phyloP scores from a whole-genome alignment of 1,139 yeast species.

The Kurtzmaniella quercitrusa region DNA sequence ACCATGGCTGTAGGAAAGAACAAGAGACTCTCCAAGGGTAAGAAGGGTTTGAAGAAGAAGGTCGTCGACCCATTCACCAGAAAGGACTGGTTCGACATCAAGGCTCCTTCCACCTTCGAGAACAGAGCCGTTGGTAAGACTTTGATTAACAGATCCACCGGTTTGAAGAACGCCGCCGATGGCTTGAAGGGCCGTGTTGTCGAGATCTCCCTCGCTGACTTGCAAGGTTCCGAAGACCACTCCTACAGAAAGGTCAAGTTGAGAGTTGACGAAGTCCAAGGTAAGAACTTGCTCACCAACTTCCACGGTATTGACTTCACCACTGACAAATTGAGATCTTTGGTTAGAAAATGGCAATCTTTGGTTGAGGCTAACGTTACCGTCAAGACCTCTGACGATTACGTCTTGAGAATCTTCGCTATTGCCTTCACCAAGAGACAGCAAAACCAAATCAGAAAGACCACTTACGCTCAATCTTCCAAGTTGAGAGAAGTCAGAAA shows the following conservation, averaged over 20 bases:
- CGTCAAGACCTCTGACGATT: constrained; percentile 49
- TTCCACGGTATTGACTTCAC: constrained; percentile 52
- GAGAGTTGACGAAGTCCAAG: constrained; percentile 54
- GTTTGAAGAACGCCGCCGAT: constrained; percentile 51
- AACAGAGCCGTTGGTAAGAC: constrained; percentile 52
- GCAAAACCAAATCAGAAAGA: constrained; percentile 48
- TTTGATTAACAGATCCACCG: constrained; percentile 49
- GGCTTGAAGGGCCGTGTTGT: constrained; percentile 52
- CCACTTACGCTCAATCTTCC: constrained; percentile 49
- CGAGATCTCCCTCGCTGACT: constrained; percentile 48
- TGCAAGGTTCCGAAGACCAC: constrained; percentile 52
- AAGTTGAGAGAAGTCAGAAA: constrained; percentile 50
- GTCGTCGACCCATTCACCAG: constrained; percentile 51
- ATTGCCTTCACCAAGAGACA: constrained; percentile 54
- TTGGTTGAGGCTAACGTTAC: constrained; percentile 51
- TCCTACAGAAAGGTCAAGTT: constrained; percentile 49
- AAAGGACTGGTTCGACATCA: constrained; percentile 51
- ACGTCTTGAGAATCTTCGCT: constrained; percentile 48
- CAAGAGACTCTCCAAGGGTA: constrained; percentile 53
- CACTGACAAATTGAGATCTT: constrained; percentile 48
- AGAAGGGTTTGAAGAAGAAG: constrained; percentile 51
- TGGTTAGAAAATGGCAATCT: constrained; percentile 53
- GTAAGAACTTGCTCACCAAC: constrained; percentile 52
- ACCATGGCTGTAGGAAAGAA: constrained; percentile 51
- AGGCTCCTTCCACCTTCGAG: constrained; percentile 51